These are phyloP conservation scores for Hansenula lynferdii DNA, from an alignment of 1,139 yeast genomes.

Conservation along the genomic window DNA sequence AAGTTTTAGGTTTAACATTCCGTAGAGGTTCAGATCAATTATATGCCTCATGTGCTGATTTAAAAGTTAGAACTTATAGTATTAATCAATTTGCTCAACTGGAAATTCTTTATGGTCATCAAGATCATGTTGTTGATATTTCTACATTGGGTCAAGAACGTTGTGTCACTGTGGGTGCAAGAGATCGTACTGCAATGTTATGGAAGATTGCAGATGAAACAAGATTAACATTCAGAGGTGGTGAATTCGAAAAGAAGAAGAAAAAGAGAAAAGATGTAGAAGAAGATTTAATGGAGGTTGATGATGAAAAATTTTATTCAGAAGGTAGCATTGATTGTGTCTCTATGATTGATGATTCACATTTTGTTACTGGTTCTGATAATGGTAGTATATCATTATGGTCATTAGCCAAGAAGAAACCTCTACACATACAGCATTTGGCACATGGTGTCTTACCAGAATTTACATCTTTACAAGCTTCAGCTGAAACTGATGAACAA, in stretches of 20 bases:
- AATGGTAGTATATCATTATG: conserved; percentile 86
- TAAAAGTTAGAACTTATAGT: conserved; percentile 83
- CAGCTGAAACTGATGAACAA: conserved; percentile 56
- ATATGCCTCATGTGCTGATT: conserved; percentile 90
- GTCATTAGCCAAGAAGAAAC: conserved; percentile 89
- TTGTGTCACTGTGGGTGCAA: conserved; percentile 91
- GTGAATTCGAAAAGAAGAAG: conserved; percentile 53
- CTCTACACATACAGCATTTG: conserved; percentile 58
- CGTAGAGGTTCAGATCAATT: conserved; percentile 80
- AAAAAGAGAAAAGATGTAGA: conserved; percentile 33
- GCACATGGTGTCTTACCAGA: conserved; percentile 76
- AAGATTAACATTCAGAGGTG: conserved; percentile 89
- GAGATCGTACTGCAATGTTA: conserved; percentile 92
- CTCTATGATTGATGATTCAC: conserved; percentile 86
- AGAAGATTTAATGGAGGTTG: conserved; percentile 26
- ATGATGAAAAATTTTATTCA: conserved; percentile 36
- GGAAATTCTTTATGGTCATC: conserved; percentile 93
- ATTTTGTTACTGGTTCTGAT: conserved; percentile 92
- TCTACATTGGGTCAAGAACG: conserved; percentile 79
- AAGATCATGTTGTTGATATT: conserved; percentile 80
- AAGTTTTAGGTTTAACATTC: conserved; percentile 69
- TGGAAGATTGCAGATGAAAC: conserved; percentile 98
- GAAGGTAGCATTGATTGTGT: conserved; percentile 94
- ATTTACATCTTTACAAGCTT: conserved; percentile 43
- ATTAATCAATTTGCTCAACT: conserved; percentile 86